A percentile compares a stretch with the other conserved stretches of the same genome.
Conservation (phyloP, 2,329 filamentous ascomycete genomes). For the Hirsutella rhossiliensis region DNA sequence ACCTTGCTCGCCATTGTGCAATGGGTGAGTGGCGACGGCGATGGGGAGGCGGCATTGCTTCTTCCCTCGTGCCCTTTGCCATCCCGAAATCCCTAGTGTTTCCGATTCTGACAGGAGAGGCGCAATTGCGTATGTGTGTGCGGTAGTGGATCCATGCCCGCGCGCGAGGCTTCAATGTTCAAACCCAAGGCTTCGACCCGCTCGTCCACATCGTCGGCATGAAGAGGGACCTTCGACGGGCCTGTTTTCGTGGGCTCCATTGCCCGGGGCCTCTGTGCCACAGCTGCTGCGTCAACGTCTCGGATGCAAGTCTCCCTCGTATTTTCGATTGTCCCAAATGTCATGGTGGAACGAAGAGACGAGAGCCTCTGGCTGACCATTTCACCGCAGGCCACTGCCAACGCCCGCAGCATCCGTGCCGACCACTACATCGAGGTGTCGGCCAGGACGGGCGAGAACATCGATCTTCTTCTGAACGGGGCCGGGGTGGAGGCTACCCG, state of each 20-base stretch:
- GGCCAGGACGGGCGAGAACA: constrained; percentile 21
- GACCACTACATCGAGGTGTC: constrained; percentile 22
- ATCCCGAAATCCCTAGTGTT: neutral
- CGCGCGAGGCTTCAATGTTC: constrained; percentile 12
- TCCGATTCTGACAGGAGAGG: neutral
- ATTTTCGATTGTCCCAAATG: neutral
- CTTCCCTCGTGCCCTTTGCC: neutral
- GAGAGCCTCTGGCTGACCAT: neutral
- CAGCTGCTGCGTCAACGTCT: constrained; percentile 13
- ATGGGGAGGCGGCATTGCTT: neutral
- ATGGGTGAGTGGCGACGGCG: constrained; percentile 16
- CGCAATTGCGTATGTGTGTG: neutral
- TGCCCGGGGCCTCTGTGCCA: neutral
- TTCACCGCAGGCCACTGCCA: constrained; percentile 15
- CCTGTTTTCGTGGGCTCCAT: constrained; percentile 8
- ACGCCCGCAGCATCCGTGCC: constrained; percentile 17
- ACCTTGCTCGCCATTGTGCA: constrained; percentile 20
- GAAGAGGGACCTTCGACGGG: constrained; percentile 18
- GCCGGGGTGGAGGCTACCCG: constrained; percentile 12
- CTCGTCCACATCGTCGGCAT: constrained; percentile 20
- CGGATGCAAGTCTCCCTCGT: constrained; percentile 13
- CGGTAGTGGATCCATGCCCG: neutral
- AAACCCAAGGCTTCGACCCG: constrained; percentile 9
- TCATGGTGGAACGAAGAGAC: neutral
- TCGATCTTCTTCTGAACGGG: constrained; percentile 17